Evolutionary conservation across 2,329 filamentous ascomycete species (phyloP).

Genomic region (Stenocarpella maydis): DNA sequence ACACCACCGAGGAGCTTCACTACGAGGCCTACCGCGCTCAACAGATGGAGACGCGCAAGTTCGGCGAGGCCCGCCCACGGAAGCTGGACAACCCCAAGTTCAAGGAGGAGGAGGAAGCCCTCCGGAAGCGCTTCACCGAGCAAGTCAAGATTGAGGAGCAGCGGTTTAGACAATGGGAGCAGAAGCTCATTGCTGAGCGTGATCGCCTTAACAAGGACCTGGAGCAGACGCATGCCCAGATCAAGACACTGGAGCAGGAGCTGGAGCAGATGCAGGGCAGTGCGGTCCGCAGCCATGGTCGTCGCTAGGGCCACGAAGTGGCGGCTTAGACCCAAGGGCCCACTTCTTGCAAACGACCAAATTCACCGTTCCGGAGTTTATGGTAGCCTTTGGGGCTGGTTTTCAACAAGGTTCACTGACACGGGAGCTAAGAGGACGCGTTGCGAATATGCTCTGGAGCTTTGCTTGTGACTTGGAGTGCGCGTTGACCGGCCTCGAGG

Average conservation of each 20-base stretch:
- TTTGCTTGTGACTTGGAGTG: conserved; percentile 32
- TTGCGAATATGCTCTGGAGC: conserved; percentile 32
- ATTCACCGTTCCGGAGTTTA: conserved; percentile 24
- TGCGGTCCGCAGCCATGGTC: conserved; percentile 89
- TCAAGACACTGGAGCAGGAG: conserved; percentile 90
- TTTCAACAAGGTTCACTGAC: conserved; percentile 32
- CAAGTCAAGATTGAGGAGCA: conserved; percentile 99
- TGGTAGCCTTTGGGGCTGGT: conserved; percentile 28
- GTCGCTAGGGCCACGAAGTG: conserved; percentile 67
- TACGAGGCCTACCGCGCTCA: conserved; percentile 99
- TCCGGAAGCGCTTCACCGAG: conserved; percentile 99
- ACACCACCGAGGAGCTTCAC: conserved; percentile 99
- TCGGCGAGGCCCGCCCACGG: conserved; percentile 94
- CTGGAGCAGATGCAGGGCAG: conserved; percentile 93
- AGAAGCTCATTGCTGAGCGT: conserved; percentile 98
- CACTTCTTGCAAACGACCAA: conserved; percentile 24
- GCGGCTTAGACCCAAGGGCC: conserved; percentile 23
- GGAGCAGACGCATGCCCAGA: conserved; percentile 94
- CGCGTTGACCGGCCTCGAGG: conserved; percentile 30
- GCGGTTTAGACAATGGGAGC: conserved; percentile 99
- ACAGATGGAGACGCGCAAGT: conserved; percentile 99
- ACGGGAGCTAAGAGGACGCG: conserved; percentile 28
- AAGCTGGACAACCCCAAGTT: conserved; percentile 99
- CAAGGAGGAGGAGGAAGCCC: conserved; percentile 99
- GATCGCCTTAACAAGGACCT: conserved; percentile 99